Conservation (phyloP, 2,329 filamentous ascomycete species). For the Tolypocladium amazonense region DNA sequence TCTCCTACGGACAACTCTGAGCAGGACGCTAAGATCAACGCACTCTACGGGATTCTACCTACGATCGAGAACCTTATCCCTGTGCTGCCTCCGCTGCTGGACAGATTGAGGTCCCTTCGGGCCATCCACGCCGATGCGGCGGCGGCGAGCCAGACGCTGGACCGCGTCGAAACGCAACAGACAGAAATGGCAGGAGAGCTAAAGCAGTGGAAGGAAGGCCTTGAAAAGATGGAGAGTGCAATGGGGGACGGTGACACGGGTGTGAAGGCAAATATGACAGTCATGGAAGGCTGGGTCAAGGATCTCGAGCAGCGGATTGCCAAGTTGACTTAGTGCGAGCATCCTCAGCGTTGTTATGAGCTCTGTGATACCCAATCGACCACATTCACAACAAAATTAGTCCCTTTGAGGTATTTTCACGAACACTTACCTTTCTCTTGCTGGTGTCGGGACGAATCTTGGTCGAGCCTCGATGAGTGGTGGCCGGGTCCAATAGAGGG, state of each 20-base stretch:
- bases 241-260: conserved; percentile 59
- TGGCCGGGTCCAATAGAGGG: not conserved
- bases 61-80: conserved; percentile 82
- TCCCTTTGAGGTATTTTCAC: not conserved
- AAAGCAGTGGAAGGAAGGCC: conserved; percentile 71
- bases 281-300: conserved; percentile 84
- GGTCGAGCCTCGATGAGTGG: not conserved
- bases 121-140: conserved; percentile 82
- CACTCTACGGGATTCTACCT: conserved; percentile 77
- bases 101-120: conserved; percentile 72
- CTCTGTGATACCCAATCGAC: conserved; percentile 7
- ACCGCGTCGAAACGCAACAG: conserved; percentile 69
- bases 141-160: conserved; percentile 65
- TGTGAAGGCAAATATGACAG: conserved; percentile 69
- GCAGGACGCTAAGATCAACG: conserved; percentile 78
- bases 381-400: not conserved
- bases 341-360: not conserved
- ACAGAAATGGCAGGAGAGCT: conserved; percentile 75
- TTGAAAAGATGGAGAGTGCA: conserved; percentile 67
- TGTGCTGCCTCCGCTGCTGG: conserved; percentile 72
- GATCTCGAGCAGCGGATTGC: conserved; percentile 71
- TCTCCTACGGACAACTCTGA: conserved; percentile 46
- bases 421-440: not conserved
- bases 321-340: conserved; percentile 32
- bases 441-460: not conserved